These are phyloP conservation scores for Sporodiniella umbellata DNA, from an alignment of 371 early-diverging fungal species.

Conservation along the genomic window DNA sequence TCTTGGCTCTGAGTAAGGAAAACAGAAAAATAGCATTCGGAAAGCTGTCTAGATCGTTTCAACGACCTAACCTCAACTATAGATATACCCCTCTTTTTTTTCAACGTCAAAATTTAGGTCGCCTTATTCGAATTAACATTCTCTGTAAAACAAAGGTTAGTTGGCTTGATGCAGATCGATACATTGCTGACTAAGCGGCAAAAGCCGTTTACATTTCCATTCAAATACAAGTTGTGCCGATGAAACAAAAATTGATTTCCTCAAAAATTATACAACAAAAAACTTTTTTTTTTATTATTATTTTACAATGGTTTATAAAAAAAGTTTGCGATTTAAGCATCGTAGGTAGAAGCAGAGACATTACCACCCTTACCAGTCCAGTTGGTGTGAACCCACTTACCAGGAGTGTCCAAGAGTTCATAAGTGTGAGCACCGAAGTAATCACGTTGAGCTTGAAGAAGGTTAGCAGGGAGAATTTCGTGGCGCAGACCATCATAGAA, in stretches of 20 bases:
- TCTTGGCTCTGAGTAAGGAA: too few relatives aligned
- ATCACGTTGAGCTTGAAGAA: slow-evolving; percentile 97
- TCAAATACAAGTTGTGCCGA: too few relatives aligned
- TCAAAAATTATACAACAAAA: neutral
- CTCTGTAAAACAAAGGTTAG: slow-evolving; percentile 16
- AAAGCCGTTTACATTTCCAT: too few relatives aligned
- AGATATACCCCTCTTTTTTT: too few relatives aligned
- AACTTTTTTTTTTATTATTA: neutral
- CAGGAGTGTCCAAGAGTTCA: slow-evolving; percentile 79
- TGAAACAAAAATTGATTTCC: slow-evolving; percentile 1
- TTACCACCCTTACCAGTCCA: slow-evolving; percentile 92
- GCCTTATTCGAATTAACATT: slow-evolving; percentile 25
- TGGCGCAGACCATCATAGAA: slow-evolving; percentile 97
- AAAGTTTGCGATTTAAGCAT: slow-evolving; percentile 23
- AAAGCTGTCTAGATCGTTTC: too few relatives aligned
- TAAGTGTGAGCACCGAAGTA: slow-evolving; percentile 99
- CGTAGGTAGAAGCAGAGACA: slow-evolving; percentile 56
- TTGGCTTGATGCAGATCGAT: too few relatives aligned
- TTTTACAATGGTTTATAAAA: neutral
- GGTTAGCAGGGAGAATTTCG: slow-evolving; percentile 90
- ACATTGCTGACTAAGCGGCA: too few relatives aligned
- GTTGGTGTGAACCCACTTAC: slow-evolving; percentile 90
- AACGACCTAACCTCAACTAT: too few relatives aligned
- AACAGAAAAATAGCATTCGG: too few relatives aligned
- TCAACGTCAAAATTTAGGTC: too few relatives aligned